Evolutionary conservation across 352 stramenopile species (phyloP).

Genomic region (Plasmopara viticola): DNA sequence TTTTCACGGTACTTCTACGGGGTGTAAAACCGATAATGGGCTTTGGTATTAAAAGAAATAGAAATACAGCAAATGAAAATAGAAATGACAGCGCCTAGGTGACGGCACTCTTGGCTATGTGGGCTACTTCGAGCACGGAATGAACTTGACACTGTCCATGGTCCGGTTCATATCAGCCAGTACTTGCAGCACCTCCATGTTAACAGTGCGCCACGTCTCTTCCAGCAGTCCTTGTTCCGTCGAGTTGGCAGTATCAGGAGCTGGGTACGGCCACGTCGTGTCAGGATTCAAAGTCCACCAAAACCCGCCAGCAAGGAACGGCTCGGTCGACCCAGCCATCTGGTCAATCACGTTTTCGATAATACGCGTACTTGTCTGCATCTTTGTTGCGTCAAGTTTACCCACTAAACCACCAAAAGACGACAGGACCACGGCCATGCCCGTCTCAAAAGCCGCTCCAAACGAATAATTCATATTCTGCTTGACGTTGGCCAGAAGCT

Average conservation of each 20-base stretch:
- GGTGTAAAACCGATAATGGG: too few relatives aligned
- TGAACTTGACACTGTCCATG: constrained; percentile 59
- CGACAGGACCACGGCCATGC: constrained; percentile 62
- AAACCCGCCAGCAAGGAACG: constrained; percentile 62
- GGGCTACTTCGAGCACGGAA: constrained; percentile 47
- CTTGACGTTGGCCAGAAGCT: constrained; percentile 56
- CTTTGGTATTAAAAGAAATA: too few relatives aligned
- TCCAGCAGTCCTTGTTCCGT: constrained; percentile 60
- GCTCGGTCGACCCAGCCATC: constrained; percentile 49
- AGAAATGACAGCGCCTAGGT: constrained; percentile 21
- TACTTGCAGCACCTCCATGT: constrained; percentile 56
- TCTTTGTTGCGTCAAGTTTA: constrained; percentile 41
- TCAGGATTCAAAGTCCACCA: constrained; percentile 80
- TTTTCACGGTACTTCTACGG: background rate
- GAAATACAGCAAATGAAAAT: constrained; percentile 24
- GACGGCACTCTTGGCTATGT: constrained; percentile 5
- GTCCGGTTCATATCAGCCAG: constrained; percentile 58
- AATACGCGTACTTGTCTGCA: constrained; percentile 70
- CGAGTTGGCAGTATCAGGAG: constrained; percentile 51
- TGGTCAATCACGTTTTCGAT: constrained; percentile 50
- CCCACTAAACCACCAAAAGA: constrained; percentile 78
- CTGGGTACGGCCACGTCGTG: constrained; percentile 65
- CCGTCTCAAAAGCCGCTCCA: constrained; percentile 46
- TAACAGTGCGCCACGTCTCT: constrained; percentile 61
- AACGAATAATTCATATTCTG: constrained; percentile 84